Evolutionary conservation across 1,284 basidiomycete species (phyloP).

Genomic region (Ustilago hordei): DNA sequence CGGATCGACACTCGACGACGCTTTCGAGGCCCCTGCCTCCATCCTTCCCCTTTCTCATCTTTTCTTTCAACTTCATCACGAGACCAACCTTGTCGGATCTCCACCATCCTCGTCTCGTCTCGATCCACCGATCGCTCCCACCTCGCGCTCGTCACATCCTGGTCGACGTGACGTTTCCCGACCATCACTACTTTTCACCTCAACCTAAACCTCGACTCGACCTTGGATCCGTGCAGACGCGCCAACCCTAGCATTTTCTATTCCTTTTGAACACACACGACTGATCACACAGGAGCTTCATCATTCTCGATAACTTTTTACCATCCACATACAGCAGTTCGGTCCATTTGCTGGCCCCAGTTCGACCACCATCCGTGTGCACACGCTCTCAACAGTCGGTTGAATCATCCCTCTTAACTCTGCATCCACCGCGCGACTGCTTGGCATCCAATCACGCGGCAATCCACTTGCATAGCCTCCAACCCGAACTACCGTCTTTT

Average conservation of each 20-base stretch:
- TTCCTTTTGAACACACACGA: neutral
- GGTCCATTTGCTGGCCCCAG: neutral
- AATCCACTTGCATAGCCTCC: neutral
- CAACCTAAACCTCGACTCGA: constrained; percentile 1
- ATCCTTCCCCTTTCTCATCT: neutral
- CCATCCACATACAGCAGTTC: neutral
- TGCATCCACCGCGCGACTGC: neutral
- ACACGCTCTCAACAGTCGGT: neutral
- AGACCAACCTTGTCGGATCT: constrained; percentile 12
- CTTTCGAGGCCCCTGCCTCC: neutral
- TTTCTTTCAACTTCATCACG: neutral
- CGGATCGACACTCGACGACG: constrained; percentile 8
- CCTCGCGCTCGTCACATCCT: constrained; percentile 3
- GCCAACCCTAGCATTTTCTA: neutral
- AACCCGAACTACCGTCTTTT: neutral
- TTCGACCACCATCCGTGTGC: neutral
- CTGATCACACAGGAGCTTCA: neutral
- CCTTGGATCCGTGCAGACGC: constrained; percentile 5
- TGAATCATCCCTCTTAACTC: constrained; percentile 3
- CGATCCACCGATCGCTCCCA: neutral
- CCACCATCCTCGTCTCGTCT: constrained; percentile 5
- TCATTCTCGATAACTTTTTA: neutral
- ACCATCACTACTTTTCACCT: neutral
- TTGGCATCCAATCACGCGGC: neutral
- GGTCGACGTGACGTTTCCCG: constrained; percentile 9